A percentile compares a stretch with the other conserved stretches of the same genome.
phyloP scores from a whole-genome alignment of 2,329 filamentous ascomycete species.

The Paecilomyces formosus region DNA sequence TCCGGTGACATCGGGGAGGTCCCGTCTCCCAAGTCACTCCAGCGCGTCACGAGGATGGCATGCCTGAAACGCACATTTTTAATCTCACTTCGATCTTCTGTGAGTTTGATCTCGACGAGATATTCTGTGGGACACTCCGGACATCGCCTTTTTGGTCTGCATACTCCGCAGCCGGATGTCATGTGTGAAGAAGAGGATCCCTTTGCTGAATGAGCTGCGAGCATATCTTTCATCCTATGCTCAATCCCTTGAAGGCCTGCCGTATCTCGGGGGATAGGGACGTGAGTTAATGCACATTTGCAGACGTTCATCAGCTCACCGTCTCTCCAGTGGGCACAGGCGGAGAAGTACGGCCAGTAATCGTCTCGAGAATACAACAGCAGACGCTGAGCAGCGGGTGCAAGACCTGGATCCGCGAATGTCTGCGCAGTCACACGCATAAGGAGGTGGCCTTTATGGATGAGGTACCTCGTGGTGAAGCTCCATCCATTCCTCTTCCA shows the following conservation, averaged over 20 bases:
- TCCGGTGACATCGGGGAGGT: constrained; percentile 43
- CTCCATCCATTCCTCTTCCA: constrained; percentile 51
- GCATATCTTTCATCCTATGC: constrained; percentile 32
- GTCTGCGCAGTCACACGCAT: constrained; percentile 51
- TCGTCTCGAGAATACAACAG: constrained; percentile 54
- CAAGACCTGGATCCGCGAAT: constrained; percentile 47
- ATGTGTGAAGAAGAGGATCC: constrained; percentile 28
- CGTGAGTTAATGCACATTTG: constrained; percentile 54
- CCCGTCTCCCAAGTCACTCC: constrained; percentile 55
- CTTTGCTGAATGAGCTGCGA: constrained; percentile 33
- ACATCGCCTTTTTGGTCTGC: constrained; percentile 53
- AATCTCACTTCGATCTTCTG: constrained; percentile 46
- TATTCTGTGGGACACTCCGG: constrained; percentile 58
- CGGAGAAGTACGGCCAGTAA: constrained; percentile 56
- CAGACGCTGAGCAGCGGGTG: constrained; percentile 45
- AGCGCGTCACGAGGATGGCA: constrained; percentile 53
- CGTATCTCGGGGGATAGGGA: constrained; percentile 39
- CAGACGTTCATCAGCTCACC: constrained; percentile 53
- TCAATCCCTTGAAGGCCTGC: constrained; percentile 34
- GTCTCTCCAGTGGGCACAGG: constrained; percentile 56
- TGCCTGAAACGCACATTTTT: constrained; percentile 46
- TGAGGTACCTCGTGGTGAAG: constrained; percentile 48
- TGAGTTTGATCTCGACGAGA: constrained; percentile 52
- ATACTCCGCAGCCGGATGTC: constrained; percentile 39
- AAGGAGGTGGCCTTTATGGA: constrained; percentile 48